phyloP scores from a whole-genome alignment of 306 rosid species.

The Mimosa bimucronata region DNA sequence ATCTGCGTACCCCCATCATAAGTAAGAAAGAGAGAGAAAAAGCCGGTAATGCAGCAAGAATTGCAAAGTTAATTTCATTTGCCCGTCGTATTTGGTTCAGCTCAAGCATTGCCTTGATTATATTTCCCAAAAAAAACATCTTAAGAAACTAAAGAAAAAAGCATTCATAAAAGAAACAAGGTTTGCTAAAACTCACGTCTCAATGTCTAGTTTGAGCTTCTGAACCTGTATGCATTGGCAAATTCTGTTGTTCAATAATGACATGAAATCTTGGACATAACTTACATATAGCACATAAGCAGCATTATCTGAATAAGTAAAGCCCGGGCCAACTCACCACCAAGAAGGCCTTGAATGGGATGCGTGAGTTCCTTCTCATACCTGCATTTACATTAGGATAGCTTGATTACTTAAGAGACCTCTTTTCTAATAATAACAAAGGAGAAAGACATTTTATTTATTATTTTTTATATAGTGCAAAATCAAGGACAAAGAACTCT shows the following conservation, averaged over 20 bases:
- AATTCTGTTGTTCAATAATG: constrained; percentile 20
- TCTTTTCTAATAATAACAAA: not conserved
- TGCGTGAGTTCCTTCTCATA: constrained; percentile 88
- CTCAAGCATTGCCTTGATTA: constrained; percentile 95
- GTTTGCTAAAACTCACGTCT: constrained; percentile 71
- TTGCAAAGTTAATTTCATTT: constrained; percentile 92
- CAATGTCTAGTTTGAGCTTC: constrained; percentile 92
- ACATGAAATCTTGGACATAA: constrained; percentile 12
- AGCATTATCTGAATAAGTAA: constrained; percentile 84
- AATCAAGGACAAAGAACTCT: too few species aligned
- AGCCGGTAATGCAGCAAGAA: constrained; percentile 94
- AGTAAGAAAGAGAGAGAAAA: constrained; percentile 74
- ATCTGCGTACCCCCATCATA: constrained; percentile 73
- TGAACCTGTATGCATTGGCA: constrained; percentile 80
- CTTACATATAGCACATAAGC: constrained; percentile 9
- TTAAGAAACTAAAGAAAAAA: constrained; percentile 40
- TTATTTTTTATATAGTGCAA: too few species aligned
- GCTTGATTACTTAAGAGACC: not conserved
- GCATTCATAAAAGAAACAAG: constrained; percentile 18
- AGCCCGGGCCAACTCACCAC: constrained; percentile 92
- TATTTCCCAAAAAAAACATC: not conserved
- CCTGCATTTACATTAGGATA: constrained; percentile 43
- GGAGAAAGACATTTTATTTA: too few species aligned
- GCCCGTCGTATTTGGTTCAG: constrained; percentile 93
- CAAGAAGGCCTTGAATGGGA: constrained; percentile 80